Conservation (phyloP, 208 protist species). For the Perkinsela sp. region DNA sequence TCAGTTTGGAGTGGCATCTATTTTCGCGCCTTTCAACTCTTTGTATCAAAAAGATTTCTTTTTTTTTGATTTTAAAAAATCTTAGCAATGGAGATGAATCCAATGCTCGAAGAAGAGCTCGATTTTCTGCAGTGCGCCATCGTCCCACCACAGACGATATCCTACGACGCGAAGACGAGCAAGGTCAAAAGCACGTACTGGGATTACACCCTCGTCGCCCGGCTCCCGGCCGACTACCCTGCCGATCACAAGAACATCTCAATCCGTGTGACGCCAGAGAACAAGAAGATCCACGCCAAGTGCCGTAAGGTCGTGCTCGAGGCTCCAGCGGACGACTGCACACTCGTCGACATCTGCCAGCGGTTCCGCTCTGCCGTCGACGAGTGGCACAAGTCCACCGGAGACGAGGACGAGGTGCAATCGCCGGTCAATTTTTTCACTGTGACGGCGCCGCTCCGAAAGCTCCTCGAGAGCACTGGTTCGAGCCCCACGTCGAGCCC, state of each 20-base stretch:
- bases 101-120: not conserved
- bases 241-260: not conserved
- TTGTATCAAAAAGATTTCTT: too few relatives aligned
- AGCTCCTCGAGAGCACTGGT: not conserved
- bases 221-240: not conserved
- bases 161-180: not conserved
- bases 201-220: not conserved
- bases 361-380: not conserved
- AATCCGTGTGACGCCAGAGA: not conserved
- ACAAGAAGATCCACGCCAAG: not conserved
- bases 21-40: too few relatives aligned
- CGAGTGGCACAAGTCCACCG: not conserved
- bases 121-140: not conserved
- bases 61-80: too few relatives aligned
- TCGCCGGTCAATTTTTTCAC: not conserved
- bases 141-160: not conserved
- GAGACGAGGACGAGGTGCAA: not conserved
- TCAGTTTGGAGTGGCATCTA: too few relatives aligned
- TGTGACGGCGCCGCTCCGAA: too few relatives aligned
- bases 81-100: too few relatives aligned
- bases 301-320: not conserved
- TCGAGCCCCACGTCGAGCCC: not conserved
- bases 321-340: not conserved
- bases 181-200: not conserved
- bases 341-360: not conserved